Conservation (phyloP, 208 protist genomes). For the Porcisia hertigi region DNA sequence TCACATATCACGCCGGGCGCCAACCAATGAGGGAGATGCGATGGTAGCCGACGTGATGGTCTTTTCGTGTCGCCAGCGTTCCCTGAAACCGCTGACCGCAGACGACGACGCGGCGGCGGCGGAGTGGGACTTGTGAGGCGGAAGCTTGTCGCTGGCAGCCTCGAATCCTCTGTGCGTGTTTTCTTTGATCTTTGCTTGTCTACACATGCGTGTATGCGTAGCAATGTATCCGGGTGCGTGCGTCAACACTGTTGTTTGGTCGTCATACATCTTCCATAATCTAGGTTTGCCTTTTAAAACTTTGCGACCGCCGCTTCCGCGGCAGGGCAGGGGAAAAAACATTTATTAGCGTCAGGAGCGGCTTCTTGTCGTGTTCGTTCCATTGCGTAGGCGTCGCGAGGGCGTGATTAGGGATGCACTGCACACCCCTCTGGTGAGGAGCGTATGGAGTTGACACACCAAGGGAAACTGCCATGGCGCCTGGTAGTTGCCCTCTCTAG, state of each 20-base stretch:
- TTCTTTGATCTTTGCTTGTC: not conserved
- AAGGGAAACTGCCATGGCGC: not conserved
- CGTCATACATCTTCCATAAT: constrained; percentile 1
- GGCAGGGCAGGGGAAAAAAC: not conserved
- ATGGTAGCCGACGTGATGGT: constrained; percentile 1
- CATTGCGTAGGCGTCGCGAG: not conserved
- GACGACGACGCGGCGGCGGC: constrained; percentile 2
- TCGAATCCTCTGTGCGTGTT: not conserved
- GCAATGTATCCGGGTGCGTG: not conserved
- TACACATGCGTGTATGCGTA: not conserved
- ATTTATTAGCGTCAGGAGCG: not conserved
- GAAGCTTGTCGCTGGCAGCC: too few species aligned
- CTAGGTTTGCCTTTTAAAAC: not conserved
- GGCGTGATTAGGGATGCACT: not conserved
- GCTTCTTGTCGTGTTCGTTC: not conserved
- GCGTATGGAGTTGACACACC: not conserved
- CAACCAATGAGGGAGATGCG: not conserved
- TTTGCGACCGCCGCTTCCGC: not conserved
- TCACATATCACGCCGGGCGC: not conserved
- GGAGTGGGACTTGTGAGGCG: constrained; percentile 2
- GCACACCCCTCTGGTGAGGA: not conserved
- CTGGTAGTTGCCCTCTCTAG: not conserved
- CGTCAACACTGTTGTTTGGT: not conserved
- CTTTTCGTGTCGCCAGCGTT: constrained; percentile 10
- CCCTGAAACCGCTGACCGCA: constrained; percentile 12